These are phyloP conservation scores for Arctium minus DNA, from an alignment of 129 eudicot genomes.

Conservation along the genomic window DNA sequence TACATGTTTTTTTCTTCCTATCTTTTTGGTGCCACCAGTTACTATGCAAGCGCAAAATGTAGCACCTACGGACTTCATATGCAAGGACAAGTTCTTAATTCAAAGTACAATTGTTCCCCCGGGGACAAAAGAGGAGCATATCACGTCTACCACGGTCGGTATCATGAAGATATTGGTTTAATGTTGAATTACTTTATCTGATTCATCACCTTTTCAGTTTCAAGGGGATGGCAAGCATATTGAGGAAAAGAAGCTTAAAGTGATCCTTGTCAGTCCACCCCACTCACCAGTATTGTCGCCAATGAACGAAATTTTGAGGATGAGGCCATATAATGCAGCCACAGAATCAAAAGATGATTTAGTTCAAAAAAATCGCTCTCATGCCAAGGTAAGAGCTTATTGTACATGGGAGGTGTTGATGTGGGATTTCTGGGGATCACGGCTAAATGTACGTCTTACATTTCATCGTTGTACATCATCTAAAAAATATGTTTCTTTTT, in stretches of 20 bases:
- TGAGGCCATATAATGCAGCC: slow-evolving; percentile 25
- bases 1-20: background rate
- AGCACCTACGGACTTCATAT: slow-evolving; percentile 43
- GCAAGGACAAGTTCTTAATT: slow-evolving; percentile 71
- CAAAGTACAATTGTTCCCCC: slow-evolving; percentile 48
- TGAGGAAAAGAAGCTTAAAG: slow-evolving; percentile 61
- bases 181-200: background rate
- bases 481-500: background rate
- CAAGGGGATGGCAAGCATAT: slow-evolving; percentile 49
- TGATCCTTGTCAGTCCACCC: slow-evolving; percentile 56
- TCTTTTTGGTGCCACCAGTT: slow-evolving; percentile 33
- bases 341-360: slow-evolving; percentile 16
- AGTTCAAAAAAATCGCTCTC: slow-evolving; percentile 23
- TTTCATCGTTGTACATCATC: background rate
- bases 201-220: slow-evolving; percentile 42
- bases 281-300: slow-evolving; percentile 52
- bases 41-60: slow-evolving; percentile 47
- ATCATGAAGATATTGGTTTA: slow-evolving; percentile 10
- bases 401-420: background rate
- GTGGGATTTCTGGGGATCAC: background rate
- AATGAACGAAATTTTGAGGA: slow-evolving; percentile 37
- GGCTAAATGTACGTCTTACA: background rate
- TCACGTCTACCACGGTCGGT: slow-evolving; percentile 45
- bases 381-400: slow-evolving; percentile 34
- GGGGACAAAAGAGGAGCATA: slow-evolving; percentile 42